These are phyloP conservation scores for Phytophthora boehmeriae DNA, from an alignment of 352 stramenopile genomes.

Conservation along the genomic window DNA sequence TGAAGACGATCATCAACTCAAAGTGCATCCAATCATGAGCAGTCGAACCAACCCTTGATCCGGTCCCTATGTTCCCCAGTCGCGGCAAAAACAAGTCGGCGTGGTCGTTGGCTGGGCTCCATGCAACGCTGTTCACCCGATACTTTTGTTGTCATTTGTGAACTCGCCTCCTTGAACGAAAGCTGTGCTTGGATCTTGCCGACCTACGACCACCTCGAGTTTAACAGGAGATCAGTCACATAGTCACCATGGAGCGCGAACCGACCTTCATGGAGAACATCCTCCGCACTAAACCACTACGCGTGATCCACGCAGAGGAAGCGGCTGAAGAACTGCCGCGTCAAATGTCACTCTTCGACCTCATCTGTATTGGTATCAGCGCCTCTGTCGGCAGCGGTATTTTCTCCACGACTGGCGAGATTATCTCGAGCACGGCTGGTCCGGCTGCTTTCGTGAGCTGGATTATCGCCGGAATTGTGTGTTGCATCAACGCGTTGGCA, in stretches of 20 bases:
- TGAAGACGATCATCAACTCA: neutral
- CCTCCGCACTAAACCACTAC: conserved; percentile 74
- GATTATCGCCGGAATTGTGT: conserved; percentile 80
- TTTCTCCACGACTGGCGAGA: conserved; percentile 83
- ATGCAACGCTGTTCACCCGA: neutral
- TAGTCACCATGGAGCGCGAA: conserved; percentile 33
- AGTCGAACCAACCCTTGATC: conserved; percentile 14
- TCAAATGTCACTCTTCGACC: conserved; percentile 86
- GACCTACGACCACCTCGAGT: neutral
- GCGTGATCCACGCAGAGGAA: conserved; percentile 79
- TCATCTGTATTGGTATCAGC: conserved; percentile 91
- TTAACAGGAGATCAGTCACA: neutral
- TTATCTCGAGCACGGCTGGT: conserved; percentile 83
- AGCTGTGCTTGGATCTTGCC: neutral
- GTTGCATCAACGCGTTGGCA: conserved; percentile 80
- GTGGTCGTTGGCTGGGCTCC: conserved; percentile 23
- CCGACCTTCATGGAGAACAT: conserved; percentile 57
- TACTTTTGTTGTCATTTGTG: conserved; percentile 19
- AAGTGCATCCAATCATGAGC: conserved; percentile 13
- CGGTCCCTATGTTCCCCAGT: conserved; percentile 1
- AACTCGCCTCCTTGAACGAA: conserved; percentile 8
- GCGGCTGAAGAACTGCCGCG: conserved; percentile 69
- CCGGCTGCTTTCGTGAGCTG: conserved; percentile 84
- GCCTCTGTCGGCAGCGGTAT: conserved; percentile 93
- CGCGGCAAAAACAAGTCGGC: conserved; percentile 24